Conservation (phyloP, 2,329 filamentous ascomycete species). For the Colletotrichum cereale region DNA sequence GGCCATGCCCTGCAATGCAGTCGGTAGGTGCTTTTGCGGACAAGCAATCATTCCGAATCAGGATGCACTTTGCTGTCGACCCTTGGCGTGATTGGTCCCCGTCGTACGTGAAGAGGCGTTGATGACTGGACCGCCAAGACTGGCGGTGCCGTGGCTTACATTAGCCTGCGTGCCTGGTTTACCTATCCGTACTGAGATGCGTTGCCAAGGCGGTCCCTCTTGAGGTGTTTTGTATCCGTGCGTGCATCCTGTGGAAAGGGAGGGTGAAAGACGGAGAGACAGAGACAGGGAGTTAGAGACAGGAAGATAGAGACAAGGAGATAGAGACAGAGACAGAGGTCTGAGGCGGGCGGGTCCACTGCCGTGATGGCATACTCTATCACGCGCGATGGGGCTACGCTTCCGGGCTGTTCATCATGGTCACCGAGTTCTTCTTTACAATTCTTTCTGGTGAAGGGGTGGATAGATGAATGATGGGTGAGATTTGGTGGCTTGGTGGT, state of each 20-base stretch:
- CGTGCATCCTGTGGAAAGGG: background rate
- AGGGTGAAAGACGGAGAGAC: background rate
- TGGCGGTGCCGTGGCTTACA: background rate
- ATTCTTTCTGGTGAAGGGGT: background rate
- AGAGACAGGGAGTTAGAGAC: no score
- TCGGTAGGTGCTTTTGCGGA: background rate
- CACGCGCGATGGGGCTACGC: background rate
- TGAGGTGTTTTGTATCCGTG: no score
- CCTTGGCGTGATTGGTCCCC: constrained; percentile 36
- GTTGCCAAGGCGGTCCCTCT: no score
- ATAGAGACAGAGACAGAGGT: no score
- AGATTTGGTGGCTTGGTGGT: background rate
- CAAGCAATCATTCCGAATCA: constrained; percentile 20
- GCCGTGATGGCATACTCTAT: background rate
- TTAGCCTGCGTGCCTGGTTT: background rate
- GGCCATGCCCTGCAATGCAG: background rate
- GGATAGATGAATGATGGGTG: background rate
- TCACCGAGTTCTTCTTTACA: background rate
- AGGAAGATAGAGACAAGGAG: no score
- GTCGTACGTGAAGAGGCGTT: background rate
- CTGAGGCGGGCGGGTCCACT: no score
- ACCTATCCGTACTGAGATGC: no score
- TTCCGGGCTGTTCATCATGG: background rate
- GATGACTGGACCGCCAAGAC: constrained; percentile 1
- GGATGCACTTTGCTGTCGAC: constrained; percentile 6